A percentile compares a stretch with the other conserved stretches of the same genome.
Conservation (phyloP, 2,329 filamentous ascomycete genomes). For the Cordyceps fumosorosea region DNA sequence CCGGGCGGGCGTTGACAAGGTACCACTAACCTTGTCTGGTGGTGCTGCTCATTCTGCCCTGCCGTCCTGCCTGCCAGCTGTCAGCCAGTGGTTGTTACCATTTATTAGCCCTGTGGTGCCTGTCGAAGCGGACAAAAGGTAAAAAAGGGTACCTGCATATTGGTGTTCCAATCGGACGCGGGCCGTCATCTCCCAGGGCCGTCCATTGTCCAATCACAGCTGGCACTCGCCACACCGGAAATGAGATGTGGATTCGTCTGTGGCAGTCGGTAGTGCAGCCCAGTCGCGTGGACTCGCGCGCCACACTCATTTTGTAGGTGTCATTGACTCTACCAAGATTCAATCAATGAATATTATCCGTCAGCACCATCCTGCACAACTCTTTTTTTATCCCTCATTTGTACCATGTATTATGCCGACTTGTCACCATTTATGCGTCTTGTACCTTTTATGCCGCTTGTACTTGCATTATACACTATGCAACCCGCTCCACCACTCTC, state of each 20-base stretch:
- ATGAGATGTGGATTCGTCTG: constrained; percentile 3
- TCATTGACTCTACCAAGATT: neutral
- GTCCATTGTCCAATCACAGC: neutral
- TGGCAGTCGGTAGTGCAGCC: no score
- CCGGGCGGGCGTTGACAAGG: neutral
- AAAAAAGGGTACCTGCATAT: constrained; percentile 5
- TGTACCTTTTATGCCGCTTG: neutral
- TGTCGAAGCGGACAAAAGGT: neutral
- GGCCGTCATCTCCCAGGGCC: constrained; percentile 9
- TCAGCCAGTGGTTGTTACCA: no score
- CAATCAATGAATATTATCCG: neutral
- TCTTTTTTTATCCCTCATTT: neutral
- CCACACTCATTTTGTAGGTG: neutral
- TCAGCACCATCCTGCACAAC: no score
- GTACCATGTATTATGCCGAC: neutral
- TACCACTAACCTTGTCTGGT: no score
- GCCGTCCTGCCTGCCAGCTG: neutral
- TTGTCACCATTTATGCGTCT: neutral
- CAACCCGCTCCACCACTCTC: neutral
- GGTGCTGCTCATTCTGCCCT: neutral
- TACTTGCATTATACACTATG: neutral
- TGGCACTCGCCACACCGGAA: neutral
- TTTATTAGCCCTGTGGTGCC: neutral
- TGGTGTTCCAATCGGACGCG: constrained; percentile 12
- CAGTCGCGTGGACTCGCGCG: neutral